Conservation (phyloP, 805 yeast species). For the Zygosaccharomyces lentus region DNA sequence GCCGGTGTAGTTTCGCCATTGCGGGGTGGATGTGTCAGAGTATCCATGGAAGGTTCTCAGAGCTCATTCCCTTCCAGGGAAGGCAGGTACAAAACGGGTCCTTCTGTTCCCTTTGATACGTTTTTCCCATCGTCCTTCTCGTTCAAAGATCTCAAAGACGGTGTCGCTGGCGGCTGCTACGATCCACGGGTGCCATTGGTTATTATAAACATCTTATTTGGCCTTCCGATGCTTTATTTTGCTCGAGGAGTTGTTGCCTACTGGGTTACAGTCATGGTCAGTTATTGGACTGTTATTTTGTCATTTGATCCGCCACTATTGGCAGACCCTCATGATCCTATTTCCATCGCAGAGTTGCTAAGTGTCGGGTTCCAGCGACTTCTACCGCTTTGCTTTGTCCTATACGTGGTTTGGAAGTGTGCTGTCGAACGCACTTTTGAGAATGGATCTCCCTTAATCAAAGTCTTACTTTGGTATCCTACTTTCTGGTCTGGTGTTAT, state of each 20-base stretch:
- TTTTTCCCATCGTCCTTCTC: slow-evolving; percentile 72
- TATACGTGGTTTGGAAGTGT: slow-evolving; percentile 64
- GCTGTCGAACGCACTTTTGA: slow-evolving; percentile 49
- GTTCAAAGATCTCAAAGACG: slow-evolving; percentile 44
- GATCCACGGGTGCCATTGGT: slow-evolving; percentile 65
- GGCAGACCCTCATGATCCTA: slow-evolving; percentile 50
- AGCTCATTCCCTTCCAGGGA: slow-evolving; percentile 42
- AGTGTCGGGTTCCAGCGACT: slow-evolving; percentile 71
- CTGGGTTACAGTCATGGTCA: slow-evolving; percentile 59
- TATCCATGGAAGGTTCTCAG: slow-evolving; percentile 54
- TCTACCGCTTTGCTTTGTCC: slow-evolving; percentile 67
- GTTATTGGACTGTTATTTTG: slow-evolving; percentile 78
- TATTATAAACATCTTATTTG: slow-evolving; percentile 54
- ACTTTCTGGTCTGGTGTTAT: slow-evolving; percentile 79
- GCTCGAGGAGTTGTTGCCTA: slow-evolving; percentile 46
- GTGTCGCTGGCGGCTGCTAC: slow-evolving; percentile 48
- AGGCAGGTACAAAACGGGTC: slow-evolving; percentile 51
- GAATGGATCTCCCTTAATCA: slow-evolving; percentile 41
- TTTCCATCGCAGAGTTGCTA: slow-evolving; percentile 52
- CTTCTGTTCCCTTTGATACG: slow-evolving; percentile 53
- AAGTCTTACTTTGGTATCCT: slow-evolving; percentile 59
- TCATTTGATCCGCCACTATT: slow-evolving; percentile 75
- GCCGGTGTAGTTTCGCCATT: slow-evolving; percentile 71
- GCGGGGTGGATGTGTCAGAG: slow-evolving; percentile 73
- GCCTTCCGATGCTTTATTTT: slow-evolving; percentile 56